Percentiles rank a stretch among this genome's conserved stretches.
These are phyloP conservation scores for Trichopus zeylanicus DNA, from an alignment of 116 monocot species.

Conservation along the genomic window DNA sequence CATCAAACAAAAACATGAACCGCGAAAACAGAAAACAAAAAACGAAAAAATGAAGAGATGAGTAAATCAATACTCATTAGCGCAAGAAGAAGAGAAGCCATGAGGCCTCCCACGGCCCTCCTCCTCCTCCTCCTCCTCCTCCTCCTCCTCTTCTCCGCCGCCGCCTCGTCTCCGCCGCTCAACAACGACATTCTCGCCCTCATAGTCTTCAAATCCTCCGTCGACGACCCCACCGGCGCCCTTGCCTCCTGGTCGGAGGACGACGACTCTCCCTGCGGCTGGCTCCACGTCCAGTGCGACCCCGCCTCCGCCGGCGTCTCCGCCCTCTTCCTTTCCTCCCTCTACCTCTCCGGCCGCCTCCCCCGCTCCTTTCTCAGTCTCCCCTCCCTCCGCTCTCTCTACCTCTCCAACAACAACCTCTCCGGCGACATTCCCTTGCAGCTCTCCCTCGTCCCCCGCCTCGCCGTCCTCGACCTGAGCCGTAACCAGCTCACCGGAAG, in stretches of 20 bases:
- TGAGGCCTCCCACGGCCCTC: no score
- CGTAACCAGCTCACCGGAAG: conserved; percentile 28
- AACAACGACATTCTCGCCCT: conserved; percentile 63
- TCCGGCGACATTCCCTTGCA: conserved; percentile 20
- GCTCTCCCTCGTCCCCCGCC: conserved; percentile 20
- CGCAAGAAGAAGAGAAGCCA: no score
- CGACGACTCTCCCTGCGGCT: conserved; percentile 39
- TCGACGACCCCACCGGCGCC: conserved; percentile 29
- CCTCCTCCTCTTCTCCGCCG: not conserved
- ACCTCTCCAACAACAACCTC: conserved; percentile 30
- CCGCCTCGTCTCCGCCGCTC: conserved; percentile 11
- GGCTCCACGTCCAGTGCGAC: conserved; percentile 45
- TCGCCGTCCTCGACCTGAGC: conserved; percentile 31
- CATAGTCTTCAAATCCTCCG: conserved; percentile 57
- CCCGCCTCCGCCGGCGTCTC: conserved; percentile 19
- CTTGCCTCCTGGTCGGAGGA: conserved; percentile 50
- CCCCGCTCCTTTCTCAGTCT: conserved; percentile 28
- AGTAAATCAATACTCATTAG: no score
- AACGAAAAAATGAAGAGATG: no score
- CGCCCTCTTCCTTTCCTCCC: conserved; percentile 26
- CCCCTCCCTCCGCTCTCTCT: conserved; percentile 10
- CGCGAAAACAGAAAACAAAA: no score
- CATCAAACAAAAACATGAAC: no score
- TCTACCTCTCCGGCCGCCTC: conserved; percentile 43
- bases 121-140: not conserved